These are phyloP conservation scores for Annulohypoxylon truncatum DNA, from an alignment of 2,329 filamentous ascomycete genomes.

Conservation along the genomic window DNA sequence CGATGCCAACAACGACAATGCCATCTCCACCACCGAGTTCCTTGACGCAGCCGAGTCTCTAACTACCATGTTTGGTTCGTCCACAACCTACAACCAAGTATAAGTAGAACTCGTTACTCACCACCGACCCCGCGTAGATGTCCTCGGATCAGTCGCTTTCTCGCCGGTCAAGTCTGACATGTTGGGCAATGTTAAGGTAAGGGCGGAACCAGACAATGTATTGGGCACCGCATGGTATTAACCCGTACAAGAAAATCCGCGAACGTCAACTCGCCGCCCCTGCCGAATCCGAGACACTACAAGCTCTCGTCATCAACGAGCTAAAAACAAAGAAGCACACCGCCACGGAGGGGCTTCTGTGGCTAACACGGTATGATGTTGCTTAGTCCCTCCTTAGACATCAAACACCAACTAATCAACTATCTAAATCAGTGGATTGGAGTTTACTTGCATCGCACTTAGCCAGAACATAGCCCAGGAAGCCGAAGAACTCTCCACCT, in stretches of 20 bases:
- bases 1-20: slow-evolving; percentile 77
- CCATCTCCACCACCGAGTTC: slow-evolving; percentile 85
- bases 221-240: slow-evolving; percentile 20
- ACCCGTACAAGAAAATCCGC: slow-evolving; percentile 79
- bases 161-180: slow-evolving; percentile 92
- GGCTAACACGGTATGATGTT: slow-evolving; percentile 81
- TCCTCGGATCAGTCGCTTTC: slow-evolving; percentile 80
- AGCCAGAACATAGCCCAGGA: slow-evolving; percentile 77
- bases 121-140: slow-evolving; percentile 57
- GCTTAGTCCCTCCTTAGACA: slow-evolving; percentile 13
- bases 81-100: not conserved
- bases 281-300: slow-evolving; percentile 82
- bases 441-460: slow-evolving; percentile 91
- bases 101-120: slow-evolving; percentile 6
- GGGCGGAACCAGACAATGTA: slow-evolving; percentile 40
- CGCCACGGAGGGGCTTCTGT: slow-evolving; percentile 89
- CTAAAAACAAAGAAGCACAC: slow-evolving; percentile 88
- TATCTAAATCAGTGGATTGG: slow-evolving; percentile 74
- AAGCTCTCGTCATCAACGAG: slow-evolving; percentile 87
- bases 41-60: slow-evolving; percentile 90
- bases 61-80: slow-evolving; percentile 84
- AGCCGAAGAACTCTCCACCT: slow-evolving; percentile 80
- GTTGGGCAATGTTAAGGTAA: slow-evolving; percentile 88
- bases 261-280: slow-evolving; percentile 83
- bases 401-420: slow-evolving; percentile 23